Percentiles rank a stretch among this genome's conserved stretches.
phyloP scores from a whole-genome alignment of 768 basidiomycete genomes.

The Hygrocybe coccinea region DNA sequence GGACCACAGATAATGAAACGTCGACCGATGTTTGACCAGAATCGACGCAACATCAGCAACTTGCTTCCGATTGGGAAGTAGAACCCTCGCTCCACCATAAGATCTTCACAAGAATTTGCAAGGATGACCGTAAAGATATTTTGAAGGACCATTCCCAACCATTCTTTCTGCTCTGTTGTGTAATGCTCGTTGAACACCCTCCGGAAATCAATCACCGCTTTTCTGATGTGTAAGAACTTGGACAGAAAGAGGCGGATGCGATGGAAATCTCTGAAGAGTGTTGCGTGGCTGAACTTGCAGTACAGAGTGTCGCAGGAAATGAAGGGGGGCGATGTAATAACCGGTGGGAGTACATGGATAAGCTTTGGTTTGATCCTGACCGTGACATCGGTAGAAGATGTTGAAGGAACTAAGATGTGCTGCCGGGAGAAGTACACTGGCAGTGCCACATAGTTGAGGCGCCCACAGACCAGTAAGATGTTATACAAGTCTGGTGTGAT shows the following conservation, averaged over 20 bases:
- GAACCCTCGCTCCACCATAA: no score
- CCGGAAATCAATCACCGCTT: neutral
- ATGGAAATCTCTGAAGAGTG: neutral
- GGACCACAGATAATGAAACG: neutral
- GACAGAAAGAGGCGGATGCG: neutral
- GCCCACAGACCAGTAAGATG: neutral
- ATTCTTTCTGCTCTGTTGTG: neutral
- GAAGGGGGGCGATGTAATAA: neutral
- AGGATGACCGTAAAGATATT: no score
- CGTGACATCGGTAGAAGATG: neutral
- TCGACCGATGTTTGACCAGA: neutral
- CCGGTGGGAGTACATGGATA: neutral
- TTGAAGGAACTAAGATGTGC: neutral
- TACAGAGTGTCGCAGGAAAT: neutral
- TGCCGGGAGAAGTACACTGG: neutral
- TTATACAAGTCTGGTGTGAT: neutral
- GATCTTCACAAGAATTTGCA: no score
- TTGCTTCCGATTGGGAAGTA: no score
- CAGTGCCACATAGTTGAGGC: neutral
- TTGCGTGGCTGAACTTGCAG: neutral
- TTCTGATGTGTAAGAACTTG: neutral
- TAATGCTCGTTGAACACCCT: neutral
- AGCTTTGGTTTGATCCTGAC: neutral
- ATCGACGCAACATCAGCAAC: no score
- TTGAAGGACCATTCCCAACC: neutral